Conservation (phyloP, 1,284 basidiomycete genomes). For the Sparassis latifolia region DNA sequence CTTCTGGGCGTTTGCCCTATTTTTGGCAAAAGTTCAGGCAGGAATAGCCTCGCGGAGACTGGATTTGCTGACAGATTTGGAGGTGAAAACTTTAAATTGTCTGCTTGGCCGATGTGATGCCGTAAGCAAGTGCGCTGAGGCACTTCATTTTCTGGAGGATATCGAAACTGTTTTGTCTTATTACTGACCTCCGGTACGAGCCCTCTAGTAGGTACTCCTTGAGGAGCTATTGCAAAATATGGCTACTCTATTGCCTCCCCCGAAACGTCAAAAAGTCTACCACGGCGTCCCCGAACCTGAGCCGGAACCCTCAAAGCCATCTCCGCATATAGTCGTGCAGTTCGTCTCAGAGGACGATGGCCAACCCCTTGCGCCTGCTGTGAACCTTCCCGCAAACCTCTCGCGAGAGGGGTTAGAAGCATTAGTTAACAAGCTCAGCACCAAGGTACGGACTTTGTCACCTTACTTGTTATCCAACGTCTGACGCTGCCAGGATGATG, state of each 20-base stretch:
- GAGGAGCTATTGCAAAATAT: conserved; percentile 30
- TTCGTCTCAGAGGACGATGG: conserved; percentile 88
- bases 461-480: neutral
- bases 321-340: conserved; percentile 78
- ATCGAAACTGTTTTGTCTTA: too few relatives aligned
- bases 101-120: too few relatives aligned
- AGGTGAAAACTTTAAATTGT: too few relatives aligned
- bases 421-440: conserved; percentile 79
- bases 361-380: conserved; percentile 72
- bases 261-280: conserved; percentile 78
- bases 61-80: too few relatives aligned
- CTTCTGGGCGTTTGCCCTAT: too few relatives aligned
- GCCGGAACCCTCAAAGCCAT: conserved; percentile 46
- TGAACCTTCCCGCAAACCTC: conserved; percentile 84
- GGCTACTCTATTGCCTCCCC: conserved; percentile 80
- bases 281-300: conserved; percentile 66
- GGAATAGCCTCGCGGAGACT: too few relatives aligned
- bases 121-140: conserved; percentile 2
- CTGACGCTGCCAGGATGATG: conserved; percentile 52
- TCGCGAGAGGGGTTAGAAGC: conserved; percentile 80
- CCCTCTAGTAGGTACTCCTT: too few relatives aligned
- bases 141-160: too few relatives aligned
- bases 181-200: too few relatives aligned
- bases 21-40: too few relatives aligned
- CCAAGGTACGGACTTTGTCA: conserved; percentile 44